Evolutionary conservation across 352 stramenopile species (phyloP), one percentile per base, ranked within the genome.

Genomic region (Phytophthora pseudosyringae): DNA sequence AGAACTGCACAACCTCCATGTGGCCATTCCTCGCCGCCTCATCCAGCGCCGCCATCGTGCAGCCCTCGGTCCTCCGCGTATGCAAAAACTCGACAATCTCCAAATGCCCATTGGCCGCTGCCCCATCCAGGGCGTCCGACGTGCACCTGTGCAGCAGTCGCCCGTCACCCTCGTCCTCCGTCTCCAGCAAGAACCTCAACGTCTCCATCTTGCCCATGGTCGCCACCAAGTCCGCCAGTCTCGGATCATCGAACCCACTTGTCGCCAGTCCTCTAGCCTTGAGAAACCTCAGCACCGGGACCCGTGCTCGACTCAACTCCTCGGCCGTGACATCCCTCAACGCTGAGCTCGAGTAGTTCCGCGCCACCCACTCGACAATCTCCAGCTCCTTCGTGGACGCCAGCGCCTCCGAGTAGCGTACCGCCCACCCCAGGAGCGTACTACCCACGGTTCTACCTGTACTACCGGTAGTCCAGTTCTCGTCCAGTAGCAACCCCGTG

Each of bases 21-120:
- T 71, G 72, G 6, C 74, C 74, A 44, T 82, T 71, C 38, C 26
- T 44, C 13, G 74, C 74, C 1, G 75, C 68, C 1, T 53, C 53
- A 51, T 83, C 68, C 60, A 91, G 86, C 7, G 80, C 80, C 3
- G 64, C 52, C 5, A 56, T 41, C 3, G 74, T 82, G 51, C 80
- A 91, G 0, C 66, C 69, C 1, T 50, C 57, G 0, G 43, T 68
- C 10, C 59, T 50, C 5, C 54, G 31, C 1, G 10, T 35, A 46
- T 78, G 59, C 38, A 83, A 67, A 56, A 73, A 83, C 33, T 56
- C 39, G 21, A 80, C 68, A 29, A 80, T 64, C 16, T 71, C 51
- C n/a, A 80, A 50, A 59, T 77, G 59, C 4, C 75, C 75, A 49
- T 80, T 78, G 0, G 50, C 21, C 18, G 75, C 75, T 5, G 75